A percentile compares a stretch with the other conserved stretches of the same genome.
These are phyloP conservation scores for Saccharomycopsis vini DNA, from an alignment of 805 yeast species.

Conservation along the genomic window DNA sequence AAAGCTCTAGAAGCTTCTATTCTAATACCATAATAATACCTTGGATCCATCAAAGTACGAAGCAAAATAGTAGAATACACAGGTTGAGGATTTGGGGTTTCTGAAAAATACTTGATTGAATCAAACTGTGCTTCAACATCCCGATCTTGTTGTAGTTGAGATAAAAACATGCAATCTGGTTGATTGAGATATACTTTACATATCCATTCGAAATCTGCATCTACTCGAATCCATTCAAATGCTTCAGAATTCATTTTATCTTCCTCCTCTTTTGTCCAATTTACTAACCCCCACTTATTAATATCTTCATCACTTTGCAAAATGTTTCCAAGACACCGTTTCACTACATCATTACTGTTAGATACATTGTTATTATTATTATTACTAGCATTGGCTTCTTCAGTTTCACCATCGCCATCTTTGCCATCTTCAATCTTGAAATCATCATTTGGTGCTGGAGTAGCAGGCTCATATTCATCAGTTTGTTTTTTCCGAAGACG, in stretches of 20 bases:
- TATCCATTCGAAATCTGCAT: slow-evolving; percentile 96
- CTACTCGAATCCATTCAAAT: slow-evolving; percentile 96
- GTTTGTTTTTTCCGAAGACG: slow-evolving; percentile 49
- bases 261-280: slow-evolving; percentile 62
- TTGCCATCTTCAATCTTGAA: slow-evolving; percentile 21
- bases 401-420: slow-evolving; percentile 20
- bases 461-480: slow-evolving; percentile 8
- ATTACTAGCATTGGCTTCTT: slow-evolving; percentile 14
- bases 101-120: slow-evolving; percentile 66
- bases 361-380: slow-evolving; percentile 17
- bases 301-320: slow-evolving; percentile 53
- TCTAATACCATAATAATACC: slow-evolving; percentile 86
- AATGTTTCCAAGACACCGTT: slow-evolving; percentile 70
- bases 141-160: slow-evolving; percentile 88
- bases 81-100: slow-evolving; percentile 43
- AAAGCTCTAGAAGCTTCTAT: slow-evolving; percentile 79
- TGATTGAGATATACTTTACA: slow-evolving; percentile 73
- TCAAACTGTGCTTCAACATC: slow-evolving; percentile 94
- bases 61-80: slow-evolving; percentile 70
- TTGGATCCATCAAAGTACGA: slow-evolving; percentile 70
- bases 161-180: slow-evolving; percentile 90
- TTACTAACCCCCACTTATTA: slow-evolving; percentile 62
- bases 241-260: slow-evolving; percentile 70
- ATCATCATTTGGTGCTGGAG: slow-evolving; percentile 7
- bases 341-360: slow-evolving; percentile 28